Evolutionary conservation across 257 asterid species (phyloP), one percentile per base, ranked within the genome.

Genomic region (Misopates orontium): DNA sequence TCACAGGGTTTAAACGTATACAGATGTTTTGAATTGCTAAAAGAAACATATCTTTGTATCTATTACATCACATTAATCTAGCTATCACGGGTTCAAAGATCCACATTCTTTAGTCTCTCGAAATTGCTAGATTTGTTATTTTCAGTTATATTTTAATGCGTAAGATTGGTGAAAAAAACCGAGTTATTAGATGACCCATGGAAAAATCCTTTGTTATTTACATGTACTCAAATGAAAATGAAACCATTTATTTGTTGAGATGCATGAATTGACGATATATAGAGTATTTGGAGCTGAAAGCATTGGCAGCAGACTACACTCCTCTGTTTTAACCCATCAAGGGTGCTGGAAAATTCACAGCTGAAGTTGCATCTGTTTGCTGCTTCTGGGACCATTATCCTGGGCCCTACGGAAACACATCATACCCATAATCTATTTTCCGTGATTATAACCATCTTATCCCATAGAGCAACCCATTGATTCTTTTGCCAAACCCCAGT

Each of bases 21-120:
- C 57, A 21, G 56, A 64, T n/a, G 71, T 3, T n/a, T n/a, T 16
- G 67, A 74, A 56, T 25, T 1, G 67, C 21, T 68, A 75, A 80
- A 47, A 58, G 16, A 57, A 57, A 53, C 28, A 75, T 53, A 66
- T 53, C 57, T 49, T 63, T 28, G 49, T 52, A 23, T 53, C 64
- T 22, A 32, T 36, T 9, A 58, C 79, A 31, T 70, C 70, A 62
- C 53, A 41, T 67, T 67, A 70, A 19, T 48, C 68, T 48, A 67
- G 68, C 71, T 49, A 59, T 31, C 36, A 25, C 52, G 57, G 40
- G 44, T 53, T 60, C 52, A 70, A 51, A 67, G 36, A 24, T 41
- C 24, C 51, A 23, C 42, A 31, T 48, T 25, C 40, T 23, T 14
- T 60, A 28, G 36, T 28, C 7, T 28, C 36, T 56, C 42, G 50